These are phyloP conservation scores for Floccularia luteovirens DNA, from an alignment of 768 basidiomycete species.

Conservation along the genomic window DNA sequence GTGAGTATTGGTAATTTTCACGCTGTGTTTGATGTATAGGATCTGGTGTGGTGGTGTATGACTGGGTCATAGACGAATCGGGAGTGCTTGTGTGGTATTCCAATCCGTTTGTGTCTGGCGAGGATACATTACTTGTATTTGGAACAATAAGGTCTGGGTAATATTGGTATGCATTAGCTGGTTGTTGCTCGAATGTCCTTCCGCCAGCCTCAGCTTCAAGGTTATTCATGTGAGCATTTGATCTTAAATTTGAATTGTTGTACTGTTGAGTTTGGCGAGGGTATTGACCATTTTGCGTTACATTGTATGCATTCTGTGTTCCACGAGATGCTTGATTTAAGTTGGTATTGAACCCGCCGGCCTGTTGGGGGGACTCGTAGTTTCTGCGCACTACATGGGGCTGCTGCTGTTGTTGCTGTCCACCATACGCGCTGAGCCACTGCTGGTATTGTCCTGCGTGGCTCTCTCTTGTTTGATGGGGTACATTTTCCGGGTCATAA, in stretches of 20 bases:
- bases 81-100: conserved; percentile 14
- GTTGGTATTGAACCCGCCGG: conserved; percentile 8
- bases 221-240: too few relatives aligned
- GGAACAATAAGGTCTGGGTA: conserved; percentile 15
- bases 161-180: conserved; percentile 13
- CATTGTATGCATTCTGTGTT: conserved; percentile 18
- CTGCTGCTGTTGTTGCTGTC: conserved; percentile 15
- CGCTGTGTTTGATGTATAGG: conserved; percentile 18
- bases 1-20: conserved; percentile 3
- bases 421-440: conserved; percentile 24
- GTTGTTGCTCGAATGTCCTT: conserved; percentile 5
- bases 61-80: conserved; percentile 16
- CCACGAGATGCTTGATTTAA: conserved; percentile 13
- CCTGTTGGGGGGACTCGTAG: not conserved
- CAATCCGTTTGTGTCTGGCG: conserved; percentile 11
- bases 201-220: too few relatives aligned
- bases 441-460: conserved; percentile 33
- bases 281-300: conserved; percentile 19
- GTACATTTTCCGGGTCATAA: conserved; percentile 39
- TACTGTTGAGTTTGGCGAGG: conserved; percentile 11
- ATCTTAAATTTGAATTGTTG: too few relatives aligned
- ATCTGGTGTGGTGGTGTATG: conserved; percentile 20
- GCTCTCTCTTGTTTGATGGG: conserved; percentile 14
- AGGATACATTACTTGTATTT: conserved; percentile 10
- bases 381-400: not conserved